Percentiles rank a stretch among this genome's conserved stretches.
Evolutionary conservation across 495 filamentous ascomycete genomes (phyloP).

Genomic region (Evansstolkia leycettana): DNA sequence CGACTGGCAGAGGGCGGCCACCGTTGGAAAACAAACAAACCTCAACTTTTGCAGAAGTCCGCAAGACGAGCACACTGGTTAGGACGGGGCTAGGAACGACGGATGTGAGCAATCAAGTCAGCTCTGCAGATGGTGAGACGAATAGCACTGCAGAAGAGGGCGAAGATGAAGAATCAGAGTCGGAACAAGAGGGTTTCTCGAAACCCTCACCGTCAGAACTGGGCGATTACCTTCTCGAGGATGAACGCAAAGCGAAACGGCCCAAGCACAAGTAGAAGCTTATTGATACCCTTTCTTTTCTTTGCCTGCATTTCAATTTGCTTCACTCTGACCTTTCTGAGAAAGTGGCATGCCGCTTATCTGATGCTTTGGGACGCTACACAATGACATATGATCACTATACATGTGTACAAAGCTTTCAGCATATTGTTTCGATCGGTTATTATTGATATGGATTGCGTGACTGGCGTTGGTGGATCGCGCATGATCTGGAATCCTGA

Average conservation of each 20-base stretch:
- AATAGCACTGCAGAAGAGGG: neutral
- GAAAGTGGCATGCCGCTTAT: neutral
- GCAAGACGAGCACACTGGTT: constrained; percentile 24
- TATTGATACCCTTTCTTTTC: neutral
- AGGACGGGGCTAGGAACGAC: constrained; percentile 18
- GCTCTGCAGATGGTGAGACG: constrained; percentile 9
- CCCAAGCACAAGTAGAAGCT: constrained; percentile 1
- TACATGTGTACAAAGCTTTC: neutral
- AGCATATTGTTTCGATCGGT: no score
- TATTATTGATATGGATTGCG: no score
- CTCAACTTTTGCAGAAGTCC: constrained; percentile 16
- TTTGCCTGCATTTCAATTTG: neutral
- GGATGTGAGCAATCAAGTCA: constrained; percentile 12
- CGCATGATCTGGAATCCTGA: no score
- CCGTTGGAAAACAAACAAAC: constrained; percentile 6
- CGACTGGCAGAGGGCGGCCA: constrained; percentile 14
- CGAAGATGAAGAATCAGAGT: constrained; percentile 3
- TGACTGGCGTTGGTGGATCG: no score
- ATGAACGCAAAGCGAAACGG: constrained; percentile 6
- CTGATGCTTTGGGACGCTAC: neutral
- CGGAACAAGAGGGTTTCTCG: constrained; percentile 6
- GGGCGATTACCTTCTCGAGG: constrained; percentile 10
- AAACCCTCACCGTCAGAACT: constrained; percentile 9
- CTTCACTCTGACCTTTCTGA: neutral
- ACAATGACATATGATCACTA: neutral